Conservation (phyloP, 495 filamentous ascomycete genomes). For the Hypoxylon perforatum region DNA sequence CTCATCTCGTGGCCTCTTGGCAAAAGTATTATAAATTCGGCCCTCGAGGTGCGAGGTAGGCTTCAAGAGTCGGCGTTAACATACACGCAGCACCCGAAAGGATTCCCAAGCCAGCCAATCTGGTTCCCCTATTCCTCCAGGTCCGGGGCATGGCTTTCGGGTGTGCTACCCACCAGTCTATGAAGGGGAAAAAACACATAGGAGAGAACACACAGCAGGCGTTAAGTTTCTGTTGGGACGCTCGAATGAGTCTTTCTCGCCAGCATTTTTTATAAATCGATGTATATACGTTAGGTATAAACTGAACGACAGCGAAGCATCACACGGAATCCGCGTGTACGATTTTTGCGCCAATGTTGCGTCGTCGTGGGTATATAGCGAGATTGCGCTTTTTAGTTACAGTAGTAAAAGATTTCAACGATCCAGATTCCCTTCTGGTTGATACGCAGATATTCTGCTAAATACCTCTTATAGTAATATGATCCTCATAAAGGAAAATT, state of each 20-base stretch:
- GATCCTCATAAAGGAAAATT: constrained; percentile 29
- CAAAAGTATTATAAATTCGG: constrained; percentile 27
- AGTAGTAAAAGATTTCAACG: constrained; percentile 21
- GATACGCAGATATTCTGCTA: constrained; percentile 16
- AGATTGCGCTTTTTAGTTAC: constrained; percentile 34
- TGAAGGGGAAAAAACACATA: not conserved
- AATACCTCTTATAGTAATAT: constrained; percentile 35
- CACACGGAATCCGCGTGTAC: constrained; percentile 14
- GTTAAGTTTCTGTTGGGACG: too few species aligned
- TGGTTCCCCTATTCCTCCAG: not conserved
- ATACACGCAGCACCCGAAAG: constrained; percentile 11
- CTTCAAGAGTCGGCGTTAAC: constrained; percentile 12
- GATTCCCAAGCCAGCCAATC: constrained; percentile 4
- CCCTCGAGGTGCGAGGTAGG: too few species aligned
- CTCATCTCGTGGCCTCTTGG: not conserved
- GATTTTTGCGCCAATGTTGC: constrained; percentile 10
- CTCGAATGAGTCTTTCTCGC: constrained; percentile 18
- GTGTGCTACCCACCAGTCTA: not conserved
- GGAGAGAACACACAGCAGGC: too few species aligned
- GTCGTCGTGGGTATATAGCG: constrained; percentile 37
- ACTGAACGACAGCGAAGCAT: constrained; percentile 27
- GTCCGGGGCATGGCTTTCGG: not conserved
- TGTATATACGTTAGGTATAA: constrained; percentile 18
- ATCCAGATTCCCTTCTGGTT: constrained; percentile 14
- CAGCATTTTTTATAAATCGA: constrained; percentile 21